These are phyloP conservation scores for Sambucus nigra DNA, from an alignment of 129 eudicot species.

Conservation along the genomic window DNA sequence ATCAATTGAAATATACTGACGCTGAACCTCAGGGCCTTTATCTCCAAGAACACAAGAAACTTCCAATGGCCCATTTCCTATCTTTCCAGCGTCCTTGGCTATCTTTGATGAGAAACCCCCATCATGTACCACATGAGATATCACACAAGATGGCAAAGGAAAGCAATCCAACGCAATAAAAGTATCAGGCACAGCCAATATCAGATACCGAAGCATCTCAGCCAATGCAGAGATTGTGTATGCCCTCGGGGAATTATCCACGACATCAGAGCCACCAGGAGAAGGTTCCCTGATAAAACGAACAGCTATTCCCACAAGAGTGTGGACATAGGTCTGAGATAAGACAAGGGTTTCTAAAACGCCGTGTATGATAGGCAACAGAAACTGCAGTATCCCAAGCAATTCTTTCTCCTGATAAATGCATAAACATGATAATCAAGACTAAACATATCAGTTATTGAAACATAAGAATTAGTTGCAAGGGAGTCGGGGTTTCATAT, in stretches of 20 bases:
- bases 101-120: conserved; percentile 35
- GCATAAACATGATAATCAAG: neutral
- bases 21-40: conserved; percentile 30
- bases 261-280: conserved; percentile 82
- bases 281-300: conserved; percentile 73
- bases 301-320: conserved; percentile 65
- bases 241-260: conserved; percentile 71
- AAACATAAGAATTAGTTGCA: too few species aligned
- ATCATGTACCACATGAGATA: conserved; percentile 33
- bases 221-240: conserved; percentile 72
- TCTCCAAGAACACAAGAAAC: conserved; percentile 25
- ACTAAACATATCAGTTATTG: neutral
- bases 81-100: conserved; percentile 29
- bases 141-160: conserved; percentile 58
- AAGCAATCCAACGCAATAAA: conserved; percentile 84
- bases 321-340: conserved; percentile 77
- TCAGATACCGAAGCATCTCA: conserved; percentile 83
- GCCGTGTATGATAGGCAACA: conserved; percentile 74
- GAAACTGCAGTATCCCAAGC: conserved; percentile 59
- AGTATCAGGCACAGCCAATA: conserved; percentile 87
- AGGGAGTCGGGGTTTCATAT: too few species aligned
- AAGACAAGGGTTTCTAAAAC: conserved; percentile 61
- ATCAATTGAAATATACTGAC: conserved; percentile 38
- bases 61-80: conserved; percentile 22
- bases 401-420: conserved; percentile 68